A percentile compares a stretch with the other conserved stretches of the same genome.
Conservation (phyloP, 768 basidiomycete genomes). For the Xerocomellus amylosporus region DNA sequence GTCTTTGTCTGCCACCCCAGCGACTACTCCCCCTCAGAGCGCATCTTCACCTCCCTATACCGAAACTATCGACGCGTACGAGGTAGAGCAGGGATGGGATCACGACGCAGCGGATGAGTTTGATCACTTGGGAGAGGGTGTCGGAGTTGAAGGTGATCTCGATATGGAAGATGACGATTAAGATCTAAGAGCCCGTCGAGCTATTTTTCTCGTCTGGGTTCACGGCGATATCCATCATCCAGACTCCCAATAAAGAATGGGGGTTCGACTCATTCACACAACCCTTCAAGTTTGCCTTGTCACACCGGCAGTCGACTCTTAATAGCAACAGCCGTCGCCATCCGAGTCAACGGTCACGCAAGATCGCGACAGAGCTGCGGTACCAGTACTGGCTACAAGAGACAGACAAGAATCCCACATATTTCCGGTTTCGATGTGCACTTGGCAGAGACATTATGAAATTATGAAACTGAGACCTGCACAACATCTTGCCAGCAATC, state of each 20-base stretch:
- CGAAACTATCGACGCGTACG: slow-evolving; percentile 13
- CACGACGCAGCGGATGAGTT: slow-evolving; percentile 53
- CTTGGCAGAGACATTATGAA: background rate
- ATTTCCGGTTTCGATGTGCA: background rate
- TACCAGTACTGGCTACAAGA: background rate
- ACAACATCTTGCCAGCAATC: too few relatives aligned
- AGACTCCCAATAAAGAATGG: background rate
- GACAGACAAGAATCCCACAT: background rate
- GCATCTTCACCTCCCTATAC: background rate
- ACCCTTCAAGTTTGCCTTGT: too few relatives aligned
- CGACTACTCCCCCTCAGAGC: background rate
- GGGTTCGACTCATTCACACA: background rate
- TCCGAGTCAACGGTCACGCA: background rate
- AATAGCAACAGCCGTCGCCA: background rate
- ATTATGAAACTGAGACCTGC: background rate
- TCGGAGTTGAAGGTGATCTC: slow-evolving; percentile 66
- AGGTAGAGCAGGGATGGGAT: slow-evolving; percentile 30
- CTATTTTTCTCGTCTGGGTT: background rate
- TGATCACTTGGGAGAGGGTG: slow-evolving; percentile 65
- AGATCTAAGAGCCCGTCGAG: slow-evolving; percentile 16
- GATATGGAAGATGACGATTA: slow-evolving; percentile 60
- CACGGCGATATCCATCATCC: background rate
- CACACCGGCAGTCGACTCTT: too few relatives aligned
- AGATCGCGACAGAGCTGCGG: too few relatives aligned
- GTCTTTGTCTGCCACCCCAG: slow-evolving; percentile 30